phyloP scores from a whole-genome alignment of 2,329 filamentous ascomycete species.

The Mycosphaerella sp. region DNA sequence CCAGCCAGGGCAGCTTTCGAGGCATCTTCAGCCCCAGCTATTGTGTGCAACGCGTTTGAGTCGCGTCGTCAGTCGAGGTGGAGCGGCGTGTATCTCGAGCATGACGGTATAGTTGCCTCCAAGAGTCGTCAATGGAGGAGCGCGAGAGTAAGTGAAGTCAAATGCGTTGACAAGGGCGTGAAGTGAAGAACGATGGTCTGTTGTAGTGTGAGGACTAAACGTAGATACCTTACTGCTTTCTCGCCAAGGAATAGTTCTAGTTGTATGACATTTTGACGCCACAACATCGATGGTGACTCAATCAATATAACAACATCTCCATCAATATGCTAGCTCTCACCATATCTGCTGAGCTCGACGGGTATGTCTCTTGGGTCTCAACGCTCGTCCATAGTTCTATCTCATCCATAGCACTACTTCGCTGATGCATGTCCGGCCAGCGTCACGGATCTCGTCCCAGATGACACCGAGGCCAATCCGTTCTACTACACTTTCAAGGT shows the following conservation, averaged over 20 bases:
- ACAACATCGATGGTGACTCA: constrained; percentile 7
- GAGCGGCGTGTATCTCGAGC: not conserved
- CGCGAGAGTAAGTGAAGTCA: not conserved
- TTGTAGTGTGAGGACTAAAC: not conserved
- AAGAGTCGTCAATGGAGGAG: not conserved
- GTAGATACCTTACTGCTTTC: no score
- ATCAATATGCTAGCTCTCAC: constrained; percentile 58
- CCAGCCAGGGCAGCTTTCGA: constrained; percentile 34
- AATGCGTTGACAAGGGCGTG: not conserved
- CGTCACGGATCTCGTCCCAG: constrained; percentile 80
- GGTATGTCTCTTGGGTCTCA: constrained; percentile 44
- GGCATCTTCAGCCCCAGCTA: constrained; percentile 25
- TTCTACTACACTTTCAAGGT: constrained; percentile 99
- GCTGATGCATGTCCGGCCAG: constrained; percentile 44
- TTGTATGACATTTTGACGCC: no score
- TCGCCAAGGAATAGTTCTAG: no score
- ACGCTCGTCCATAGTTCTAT: not conserved
- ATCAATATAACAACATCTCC: not conserved
- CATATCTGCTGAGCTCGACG: constrained; percentile 62
- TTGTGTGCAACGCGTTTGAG: constrained; percentile 16
- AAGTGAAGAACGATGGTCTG: not conserved
- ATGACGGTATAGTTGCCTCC: not conserved
- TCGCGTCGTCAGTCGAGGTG: constrained; percentile 12
- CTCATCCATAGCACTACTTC: not conserved
- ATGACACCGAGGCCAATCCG: constrained; percentile 71